A percentile compares a stretch with the other conserved stretches of the same genome.
phyloP scores from a whole-genome alignment of 352 stramenopile species.

The Phytophthora ramorum region DNA sequence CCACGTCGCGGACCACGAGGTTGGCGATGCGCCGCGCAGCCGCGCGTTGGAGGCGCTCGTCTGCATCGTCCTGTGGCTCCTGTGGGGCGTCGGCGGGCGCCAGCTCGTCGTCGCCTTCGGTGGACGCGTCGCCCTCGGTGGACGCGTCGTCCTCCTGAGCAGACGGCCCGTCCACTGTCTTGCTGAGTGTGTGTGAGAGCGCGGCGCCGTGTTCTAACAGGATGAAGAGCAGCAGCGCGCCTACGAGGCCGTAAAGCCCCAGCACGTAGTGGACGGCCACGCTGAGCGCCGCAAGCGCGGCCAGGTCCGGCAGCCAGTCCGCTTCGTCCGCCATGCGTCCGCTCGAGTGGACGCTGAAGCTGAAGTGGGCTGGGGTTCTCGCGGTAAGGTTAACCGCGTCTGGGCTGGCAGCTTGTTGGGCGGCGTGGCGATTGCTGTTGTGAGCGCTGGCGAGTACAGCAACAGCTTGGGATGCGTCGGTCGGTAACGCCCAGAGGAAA shows the following conservation, averaged over 20 bases:
- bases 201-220: slow-evolving; percentile 46
- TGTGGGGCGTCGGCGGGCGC: not conserved
- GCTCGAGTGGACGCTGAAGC: not conserved
- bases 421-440: not conserved
- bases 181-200: not conserved
- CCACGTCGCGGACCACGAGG: slow-evolving; percentile 54
- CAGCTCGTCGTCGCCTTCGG: slow-evolving; percentile 30
- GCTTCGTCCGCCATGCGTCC: slow-evolving; percentile 39
- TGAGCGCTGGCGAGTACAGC: not conserved
- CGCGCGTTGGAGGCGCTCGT: slow-evolving; percentile 11
- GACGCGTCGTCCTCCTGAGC: not conserved
- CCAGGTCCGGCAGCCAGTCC: slow-evolving; percentile 65
- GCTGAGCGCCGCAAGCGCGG: slow-evolving; percentile 58
- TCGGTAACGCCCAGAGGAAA: slow-evolving; percentile 16
- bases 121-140: slow-evolving; percentile 26
- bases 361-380: slow-evolving; percentile 6
- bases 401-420: not conserved
- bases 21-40: slow-evolving; percentile 17
- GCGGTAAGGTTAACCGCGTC: slow-evolving; percentile 12
- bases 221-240: slow-evolving; percentile 45
- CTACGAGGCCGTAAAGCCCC: slow-evolving; percentile 57
- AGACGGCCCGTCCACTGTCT: slow-evolving; percentile 18
- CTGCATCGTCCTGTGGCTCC: slow-evolving; percentile 5
- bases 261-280: slow-evolving; percentile 76
- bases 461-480: not conserved